Evolutionary conservation across 108 stramenopile species (phyloP).

Genomic region (Fistulifera pelliculosa): DNA sequence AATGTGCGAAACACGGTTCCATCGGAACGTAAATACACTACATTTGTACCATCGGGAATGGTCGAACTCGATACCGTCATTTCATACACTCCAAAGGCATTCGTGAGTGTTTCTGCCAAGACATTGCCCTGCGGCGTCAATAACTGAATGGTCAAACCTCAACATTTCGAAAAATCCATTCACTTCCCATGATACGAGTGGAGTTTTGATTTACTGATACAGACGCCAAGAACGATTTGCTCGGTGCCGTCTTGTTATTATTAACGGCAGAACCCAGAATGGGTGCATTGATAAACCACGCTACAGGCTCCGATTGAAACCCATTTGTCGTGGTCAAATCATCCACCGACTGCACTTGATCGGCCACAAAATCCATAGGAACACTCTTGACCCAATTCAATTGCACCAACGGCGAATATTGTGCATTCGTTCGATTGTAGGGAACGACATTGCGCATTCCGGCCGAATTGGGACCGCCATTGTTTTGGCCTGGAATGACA

Average conservation of each 20-base stretch:
- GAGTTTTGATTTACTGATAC: constrained; percentile 1
- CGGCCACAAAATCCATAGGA: constrained; percentile 19
- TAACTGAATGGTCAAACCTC: constrained; percentile 3
- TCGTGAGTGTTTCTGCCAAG: constrained; percentile 8
- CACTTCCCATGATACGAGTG: constrained; percentile 12
- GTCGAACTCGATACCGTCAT: constrained; percentile 2
- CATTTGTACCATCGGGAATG: constrained; percentile 8
- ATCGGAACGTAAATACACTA: constrained; percentile 7
- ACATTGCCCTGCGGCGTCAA: constrained; percentile 9
- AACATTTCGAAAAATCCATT: constrained; percentile 3
- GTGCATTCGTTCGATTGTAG: constrained; percentile 14
- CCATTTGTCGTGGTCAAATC: constrained; percentile 13
- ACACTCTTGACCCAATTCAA: constrained; percentile 15
- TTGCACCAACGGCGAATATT: constrained; percentile 24
- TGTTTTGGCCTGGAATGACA: constrained; percentile 2
- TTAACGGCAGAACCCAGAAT: constrained; percentile 11
- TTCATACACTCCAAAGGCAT: constrained; percentile 20
- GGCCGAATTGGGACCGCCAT: constrained; percentile 13
- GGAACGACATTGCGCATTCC: constrained; percentile 21
- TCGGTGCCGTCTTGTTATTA: constrained; percentile 3
- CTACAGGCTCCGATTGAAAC: constrained; percentile 5
- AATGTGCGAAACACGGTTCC: constrained; percentile 12
- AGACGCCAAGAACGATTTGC: neutral
- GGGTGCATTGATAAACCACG: constrained; percentile 23
- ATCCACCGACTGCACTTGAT: constrained; percentile 8